Conservation (phyloP, 73 alveolate species). For the Stentor roeselii region DNA sequence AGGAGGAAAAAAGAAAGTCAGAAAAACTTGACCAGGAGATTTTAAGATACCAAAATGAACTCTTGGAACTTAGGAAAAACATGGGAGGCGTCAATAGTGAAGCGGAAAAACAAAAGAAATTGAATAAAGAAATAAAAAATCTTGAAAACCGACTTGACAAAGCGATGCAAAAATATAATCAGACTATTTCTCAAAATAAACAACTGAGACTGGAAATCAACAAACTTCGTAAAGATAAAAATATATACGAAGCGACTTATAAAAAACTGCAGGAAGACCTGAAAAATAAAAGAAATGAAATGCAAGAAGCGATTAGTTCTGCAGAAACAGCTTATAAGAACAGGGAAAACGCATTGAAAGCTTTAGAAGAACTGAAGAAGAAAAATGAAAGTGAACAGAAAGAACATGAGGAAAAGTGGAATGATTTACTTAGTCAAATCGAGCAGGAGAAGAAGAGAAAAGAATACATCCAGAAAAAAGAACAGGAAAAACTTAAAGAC, state of each 20-base stretch:
- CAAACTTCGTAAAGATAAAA: conserved; percentile 70
- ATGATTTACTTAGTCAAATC: conserved; percentile 25
- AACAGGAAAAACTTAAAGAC: conserved; percentile 19
- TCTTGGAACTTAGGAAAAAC: conserved; percentile 2
- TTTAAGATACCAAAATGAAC: neutral
- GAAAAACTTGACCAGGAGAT: conserved; percentile 19
- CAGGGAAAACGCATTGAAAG: conserved; percentile 53
- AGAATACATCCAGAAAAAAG: conserved; percentile 33
- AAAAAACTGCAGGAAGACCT: conserved; percentile 51
- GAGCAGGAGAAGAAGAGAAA: conserved; percentile 46
- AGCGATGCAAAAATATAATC: conserved; percentile 67
- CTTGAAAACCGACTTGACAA: conserved; percentile 67
- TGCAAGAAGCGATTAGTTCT: conserved; percentile 45
- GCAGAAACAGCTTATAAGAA: conserved; percentile 68
- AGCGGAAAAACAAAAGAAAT: conserved; percentile 23
- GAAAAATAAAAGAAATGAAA: conserved; percentile 70
- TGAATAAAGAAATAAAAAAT: conserved; percentile 47
- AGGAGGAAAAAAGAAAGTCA: conserved; percentile 8
- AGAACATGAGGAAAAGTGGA: conserved; percentile 7
- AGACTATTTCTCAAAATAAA: conserved; percentile 76
- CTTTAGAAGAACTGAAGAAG: conserved; percentile 40
- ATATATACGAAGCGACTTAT: conserved; percentile 34
- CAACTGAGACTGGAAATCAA: conserved; percentile 69
- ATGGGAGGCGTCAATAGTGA: conserved; percentile 12
- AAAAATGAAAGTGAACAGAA: conserved; percentile 10